Conservation (phyloP, 345 rosid genomes). For the Leavenworthia alabamica region DNA sequence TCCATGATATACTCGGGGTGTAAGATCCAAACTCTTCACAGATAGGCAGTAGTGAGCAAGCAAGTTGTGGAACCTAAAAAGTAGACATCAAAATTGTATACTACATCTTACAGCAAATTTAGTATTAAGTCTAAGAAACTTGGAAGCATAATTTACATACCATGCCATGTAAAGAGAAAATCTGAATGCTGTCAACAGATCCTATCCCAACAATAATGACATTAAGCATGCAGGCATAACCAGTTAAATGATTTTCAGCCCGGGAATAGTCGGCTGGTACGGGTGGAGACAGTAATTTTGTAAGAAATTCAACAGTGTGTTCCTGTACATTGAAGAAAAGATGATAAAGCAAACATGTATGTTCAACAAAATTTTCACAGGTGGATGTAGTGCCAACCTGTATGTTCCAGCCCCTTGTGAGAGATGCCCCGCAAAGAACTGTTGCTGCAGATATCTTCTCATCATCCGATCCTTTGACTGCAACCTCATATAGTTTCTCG, state of each 20-base stretch:
- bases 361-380: background rate
- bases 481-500: conserved; percentile 84
- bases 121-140: background rate
- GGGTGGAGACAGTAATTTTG: conserved; percentile 75
- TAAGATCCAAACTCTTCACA: conserved; percentile 93
- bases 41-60: conserved; percentile 86
- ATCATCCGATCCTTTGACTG: conserved; percentile 71
- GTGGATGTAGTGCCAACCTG: conserved; percentile 47
- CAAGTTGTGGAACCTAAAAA: conserved; percentile 79
- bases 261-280: conserved; percentile 52
- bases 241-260: conserved; percentile 64
- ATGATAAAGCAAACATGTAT: background rate
- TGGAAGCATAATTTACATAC: conserved; percentile 36
- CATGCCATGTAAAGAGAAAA: conserved; percentile 88
- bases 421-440: conserved; percentile 92
- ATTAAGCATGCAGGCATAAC: conserved; percentile 74
- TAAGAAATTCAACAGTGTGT: conserved; percentile 71
- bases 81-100: conserved; percentile 7
- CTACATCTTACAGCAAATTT: background rate
- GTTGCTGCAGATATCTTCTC: conserved; percentile 92
- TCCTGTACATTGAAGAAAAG: conserved; percentile 48
- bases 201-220: conserved; percentile 81
- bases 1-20: conserved; percentile 66
- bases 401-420: conserved; percentile 89
- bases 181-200: conserved; percentile 85